Base-by-base conservation (phyloP, 2,329 filamentous ascomycete species). In the Monosporascus sp. region DNA sequence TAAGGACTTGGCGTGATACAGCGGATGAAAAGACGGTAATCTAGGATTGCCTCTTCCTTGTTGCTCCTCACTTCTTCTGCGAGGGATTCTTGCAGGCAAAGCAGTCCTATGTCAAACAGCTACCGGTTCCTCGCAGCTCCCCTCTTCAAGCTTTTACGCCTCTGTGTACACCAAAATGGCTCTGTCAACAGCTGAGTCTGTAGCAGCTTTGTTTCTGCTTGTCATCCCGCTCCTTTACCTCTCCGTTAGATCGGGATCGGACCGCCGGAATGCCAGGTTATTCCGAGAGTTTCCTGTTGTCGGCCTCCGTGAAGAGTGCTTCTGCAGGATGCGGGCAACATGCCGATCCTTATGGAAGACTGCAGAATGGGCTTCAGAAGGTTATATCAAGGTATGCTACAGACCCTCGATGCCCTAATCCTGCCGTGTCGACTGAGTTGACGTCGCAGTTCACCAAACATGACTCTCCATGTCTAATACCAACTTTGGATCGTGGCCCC, bases 281-380 rank as follows among this genome's bases (percentile, higher is more conserved):
- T 14, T 17, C 9, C 38, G 22, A 48, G 25, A 27, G 51, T 20
- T 52, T 6, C 50, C 46, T 31, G 31, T n/a, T 15, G 45, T 53
- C 22, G 38, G 43, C 43, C 27, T 48, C 9, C 44, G 52, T 27
- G 17, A 49, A 17, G 39, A 35, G 38, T 51, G 37, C 35, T 38
- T 53, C 35, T 17, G n/a, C 47, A 37, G 25, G 17, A 17, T 47
- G 41, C 45, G 48, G 20, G 48, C 52, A 41, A 37, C 20, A n/a
- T 50, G 37, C n/a, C 39, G 43, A 47, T 53, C 51, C 43, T 22
- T 54, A 38, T 50, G n/a, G 6, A 54, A 51, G 9, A 51, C 45
- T 20, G 52, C 45, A 41, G 52, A 54, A 48, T 54, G 48, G 52
- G 52, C 45, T 51, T 50, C 48, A 18, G 52, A 54, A 18, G 52